Conservation (phyloP, 2,329 filamentous ascomycete genomes). For the Furcasterigmium furcatum region DNA sequence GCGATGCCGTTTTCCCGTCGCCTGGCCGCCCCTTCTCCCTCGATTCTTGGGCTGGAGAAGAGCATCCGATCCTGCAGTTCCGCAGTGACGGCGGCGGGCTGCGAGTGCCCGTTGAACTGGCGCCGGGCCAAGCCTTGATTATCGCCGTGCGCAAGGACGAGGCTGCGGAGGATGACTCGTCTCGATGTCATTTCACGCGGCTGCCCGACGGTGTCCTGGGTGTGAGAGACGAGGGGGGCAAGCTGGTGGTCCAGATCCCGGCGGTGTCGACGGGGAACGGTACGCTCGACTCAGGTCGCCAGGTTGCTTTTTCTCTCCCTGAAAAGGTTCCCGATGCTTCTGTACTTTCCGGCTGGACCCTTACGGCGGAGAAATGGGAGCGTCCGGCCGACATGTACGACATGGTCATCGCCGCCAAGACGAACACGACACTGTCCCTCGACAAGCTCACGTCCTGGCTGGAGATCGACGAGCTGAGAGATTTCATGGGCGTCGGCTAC, state of each 20-base stretch:
- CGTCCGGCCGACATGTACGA: slow-evolving; percentile 4
- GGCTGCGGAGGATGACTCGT: too few species aligned
- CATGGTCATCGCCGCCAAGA: neutral
- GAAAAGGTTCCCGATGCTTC: too few species aligned
- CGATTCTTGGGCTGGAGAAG: slow-evolving; percentile 6
- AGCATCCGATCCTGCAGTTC: slow-evolving; percentile 4
- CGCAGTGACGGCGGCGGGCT: neutral
- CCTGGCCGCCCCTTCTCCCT: neutral
- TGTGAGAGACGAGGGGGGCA: neutral
- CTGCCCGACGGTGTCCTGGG: neutral
- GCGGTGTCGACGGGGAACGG: neutral
- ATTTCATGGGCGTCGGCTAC: slow-evolving; percentile 8
- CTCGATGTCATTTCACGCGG: neutral
- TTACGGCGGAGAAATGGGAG: slow-evolving; percentile 6
- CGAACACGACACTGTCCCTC: slow-evolving; percentile 7
- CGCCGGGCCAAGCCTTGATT: slow-evolving; percentile 6
- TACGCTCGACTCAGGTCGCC: too few species aligned
- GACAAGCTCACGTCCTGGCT: slow-evolving; percentile 5
- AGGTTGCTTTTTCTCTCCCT: neutral
- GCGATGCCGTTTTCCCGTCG: neutral
- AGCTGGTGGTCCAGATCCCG: neutral
- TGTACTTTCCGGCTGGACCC: slow-evolving; percentile 1
- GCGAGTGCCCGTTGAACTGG: neutral
- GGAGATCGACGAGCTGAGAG: neutral
- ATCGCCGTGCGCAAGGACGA: neutral